Base-by-base conservation (phyloP, 225 moss, liverwort and hornwort genomes). In the Rhytidiadelphus loreus region DNA sequence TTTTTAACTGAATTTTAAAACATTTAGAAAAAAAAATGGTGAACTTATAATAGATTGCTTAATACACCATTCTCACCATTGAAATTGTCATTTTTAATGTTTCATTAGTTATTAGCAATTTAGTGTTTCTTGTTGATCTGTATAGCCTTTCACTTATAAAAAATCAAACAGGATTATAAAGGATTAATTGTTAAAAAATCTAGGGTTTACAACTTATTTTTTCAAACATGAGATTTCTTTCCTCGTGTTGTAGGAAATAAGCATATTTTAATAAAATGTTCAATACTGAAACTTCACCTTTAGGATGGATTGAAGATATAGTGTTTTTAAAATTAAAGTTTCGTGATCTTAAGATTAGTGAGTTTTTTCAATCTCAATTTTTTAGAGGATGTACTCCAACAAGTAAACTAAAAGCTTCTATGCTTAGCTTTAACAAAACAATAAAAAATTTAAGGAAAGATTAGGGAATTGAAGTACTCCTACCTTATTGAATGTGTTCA, bases 361-460 rank as follows among this genome's bases (percentile, higher is more conserved):
- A 70, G 24, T 41, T 69, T 70, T 39, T 24, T 8, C 0, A 15
- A 41, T 41, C 25, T 70, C 25, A 41, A 70, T 2, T 39, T 41
- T 39, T 25, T 8, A 3, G 25, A 68, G 1, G 23, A 23, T 68
- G 13, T 68, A n/a, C 5, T 14, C 25, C 25, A 70, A 41, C 25
- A 41, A 25, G 5, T 24, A 39, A 41, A 0, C 0, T 37, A 2
- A 70, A 24, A 14, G 2, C 8, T 24, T 3, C 25, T 70, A 13
- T 39, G 2, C 4, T 13, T 39, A 4, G 8, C 13, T 39, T 2
- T 69, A 69, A 4, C 4, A n/a, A 68, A 68, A 24, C 8, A 24
- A 13, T 13, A 8, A 39, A n/a, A 0, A 24, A 39, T 13, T 23
- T 8, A 69, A 39, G 2, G 8, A 70, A 70, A 39, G 25, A 23